Conservation (phyloP, 2,329 filamentous ascomycete species). For the Lecanosticta acicola region DNA sequence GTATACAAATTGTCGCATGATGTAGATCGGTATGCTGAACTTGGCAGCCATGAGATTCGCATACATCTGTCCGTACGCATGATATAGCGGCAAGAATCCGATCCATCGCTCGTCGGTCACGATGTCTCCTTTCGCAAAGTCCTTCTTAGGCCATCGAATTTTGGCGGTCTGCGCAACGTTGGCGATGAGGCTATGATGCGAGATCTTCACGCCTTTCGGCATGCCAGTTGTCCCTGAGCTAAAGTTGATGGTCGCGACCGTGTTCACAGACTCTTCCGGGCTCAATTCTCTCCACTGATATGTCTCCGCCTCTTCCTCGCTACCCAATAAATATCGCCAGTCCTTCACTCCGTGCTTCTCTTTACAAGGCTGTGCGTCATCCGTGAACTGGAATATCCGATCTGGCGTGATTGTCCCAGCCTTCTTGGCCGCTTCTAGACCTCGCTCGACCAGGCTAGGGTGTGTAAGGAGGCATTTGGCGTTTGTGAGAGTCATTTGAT, state of each 20-base stretch:
- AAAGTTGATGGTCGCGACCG: constrained; percentile 65
- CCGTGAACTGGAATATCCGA: constrained; percentile 42
- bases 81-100: constrained; percentile 40
- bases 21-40: constrained; percentile 42
- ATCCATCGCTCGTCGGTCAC: constrained; percentile 43
- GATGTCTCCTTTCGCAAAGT: constrained; percentile 28
- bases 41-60: constrained; percentile 40
- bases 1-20: constrained; percentile 40
- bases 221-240: constrained; percentile 69
- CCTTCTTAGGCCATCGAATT: constrained; percentile 20
- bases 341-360: constrained; percentile 37
- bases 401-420: constrained; percentile 41
- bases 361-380: constrained; percentile 30
- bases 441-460: constrained; percentile 44
- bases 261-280: constrained; percentile 41
- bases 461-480: constrained; percentile 42
- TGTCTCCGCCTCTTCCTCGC: constrained; percentile 31
- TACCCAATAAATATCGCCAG: constrained; percentile 31
- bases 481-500: constrained; percentile 42
- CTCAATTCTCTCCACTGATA: constrained; percentile 53
- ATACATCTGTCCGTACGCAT: constrained; percentile 45
- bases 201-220: constrained; percentile 36
- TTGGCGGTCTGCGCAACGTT: constrained; percentile 43
- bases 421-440: constrained; percentile 48
- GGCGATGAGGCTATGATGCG: constrained; percentile 27